Percentiles rank a stretch among this genome's conserved stretches.
phyloP scores from a whole-genome alignment of 345 rosid species.

The Brassica rapa region DNA sequence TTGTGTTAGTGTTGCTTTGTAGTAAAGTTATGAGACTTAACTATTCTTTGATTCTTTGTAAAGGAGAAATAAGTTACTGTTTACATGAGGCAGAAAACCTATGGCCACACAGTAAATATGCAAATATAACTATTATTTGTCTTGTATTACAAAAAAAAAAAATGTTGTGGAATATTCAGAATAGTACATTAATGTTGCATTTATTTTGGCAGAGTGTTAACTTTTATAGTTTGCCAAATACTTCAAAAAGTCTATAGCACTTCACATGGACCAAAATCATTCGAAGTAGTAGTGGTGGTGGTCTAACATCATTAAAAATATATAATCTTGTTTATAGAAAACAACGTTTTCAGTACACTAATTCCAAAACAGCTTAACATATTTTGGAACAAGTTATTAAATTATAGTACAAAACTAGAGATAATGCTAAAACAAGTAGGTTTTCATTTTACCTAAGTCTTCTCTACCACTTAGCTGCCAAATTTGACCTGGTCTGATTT shows the following conservation, averaged over 20 bases:
- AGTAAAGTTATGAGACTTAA: background rate
- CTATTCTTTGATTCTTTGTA: background rate
- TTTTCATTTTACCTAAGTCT: slow-evolving; percentile 34
- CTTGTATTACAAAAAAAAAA: background rate
- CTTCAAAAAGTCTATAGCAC: slow-evolving; percentile 32
- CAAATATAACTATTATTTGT: background rate
- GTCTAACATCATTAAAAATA: slow-evolving; percentile 25
- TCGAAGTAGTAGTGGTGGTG: slow-evolving; percentile 34
- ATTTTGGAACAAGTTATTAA: slow-evolving; percentile 33
- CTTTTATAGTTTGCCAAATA: slow-evolving; percentile 2
- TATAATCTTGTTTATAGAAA: slow-evolving; percentile 17
- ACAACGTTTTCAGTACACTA: slow-evolving; percentile 9
- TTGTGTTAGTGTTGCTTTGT: background rate
- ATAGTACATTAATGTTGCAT: background rate
- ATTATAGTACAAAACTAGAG: slow-evolving; percentile 28
- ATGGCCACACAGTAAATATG: background rate
- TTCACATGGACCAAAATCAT: slow-evolving; percentile 37
- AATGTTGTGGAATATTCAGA: background rate
- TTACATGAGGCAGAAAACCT: background rate
- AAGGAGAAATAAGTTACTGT: background rate
- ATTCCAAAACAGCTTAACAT: slow-evolving; percentile 23
- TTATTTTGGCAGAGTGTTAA: background rate
- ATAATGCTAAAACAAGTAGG: slow-evolving; percentile 37
- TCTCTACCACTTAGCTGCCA: slow-evolving; percentile 35
- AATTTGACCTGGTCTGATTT: slow-evolving; percentile 40